Evolutionary conservation across 371 early-diverging fungal species (phyloP).

Genomic region (Lichtheimia ramosa): DNA sequence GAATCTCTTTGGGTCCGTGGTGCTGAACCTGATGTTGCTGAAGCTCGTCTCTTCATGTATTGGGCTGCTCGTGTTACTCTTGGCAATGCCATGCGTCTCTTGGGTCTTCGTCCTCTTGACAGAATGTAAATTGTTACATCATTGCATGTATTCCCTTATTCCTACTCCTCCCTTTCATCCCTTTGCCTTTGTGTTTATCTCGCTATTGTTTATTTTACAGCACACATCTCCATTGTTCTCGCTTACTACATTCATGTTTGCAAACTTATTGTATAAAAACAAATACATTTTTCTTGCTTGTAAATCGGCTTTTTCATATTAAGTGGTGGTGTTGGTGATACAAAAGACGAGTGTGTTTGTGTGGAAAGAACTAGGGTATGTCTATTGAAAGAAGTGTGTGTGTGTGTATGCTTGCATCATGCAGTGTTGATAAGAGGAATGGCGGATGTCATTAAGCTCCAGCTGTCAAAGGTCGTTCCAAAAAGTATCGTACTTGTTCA

Average conservation of each 20-base stretch:
- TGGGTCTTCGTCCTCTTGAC: slow-evolving; percentile 81
- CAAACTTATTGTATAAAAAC: slow-evolving; percentile 6
- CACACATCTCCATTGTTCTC: no score
- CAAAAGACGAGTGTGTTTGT: no score
- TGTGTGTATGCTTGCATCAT: neutral
- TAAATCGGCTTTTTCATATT: no score
- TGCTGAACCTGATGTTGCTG: slow-evolving; percentile 78
- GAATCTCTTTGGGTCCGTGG: slow-evolving; percentile 86
- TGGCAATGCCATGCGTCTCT: slow-evolving; percentile 80
- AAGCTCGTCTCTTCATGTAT: slow-evolving; percentile 76
- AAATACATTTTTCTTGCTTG: neutral
- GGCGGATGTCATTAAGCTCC: slow-evolving; percentile 11
- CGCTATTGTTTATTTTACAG: neutral
- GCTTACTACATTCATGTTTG: slow-evolving; percentile 3
- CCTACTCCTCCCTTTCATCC: neutral
- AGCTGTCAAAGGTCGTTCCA: slow-evolving; percentile 36
- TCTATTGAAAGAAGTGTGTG: neutral
- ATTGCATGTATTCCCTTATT: neutral
- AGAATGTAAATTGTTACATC: slow-evolving; percentile 69
- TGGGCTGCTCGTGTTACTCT: slow-evolving; percentile 77
- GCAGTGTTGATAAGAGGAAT: neutral
- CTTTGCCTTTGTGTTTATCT: neutral
- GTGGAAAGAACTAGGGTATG: no score
- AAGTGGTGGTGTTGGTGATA: no score
- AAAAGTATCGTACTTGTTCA: slow-evolving; percentile 42